These are phyloP conservation scores for Gaertneriomyces semiglobifer DNA, from an alignment of 192 early-diverging fungal species.

Conservation along the genomic window DNA sequence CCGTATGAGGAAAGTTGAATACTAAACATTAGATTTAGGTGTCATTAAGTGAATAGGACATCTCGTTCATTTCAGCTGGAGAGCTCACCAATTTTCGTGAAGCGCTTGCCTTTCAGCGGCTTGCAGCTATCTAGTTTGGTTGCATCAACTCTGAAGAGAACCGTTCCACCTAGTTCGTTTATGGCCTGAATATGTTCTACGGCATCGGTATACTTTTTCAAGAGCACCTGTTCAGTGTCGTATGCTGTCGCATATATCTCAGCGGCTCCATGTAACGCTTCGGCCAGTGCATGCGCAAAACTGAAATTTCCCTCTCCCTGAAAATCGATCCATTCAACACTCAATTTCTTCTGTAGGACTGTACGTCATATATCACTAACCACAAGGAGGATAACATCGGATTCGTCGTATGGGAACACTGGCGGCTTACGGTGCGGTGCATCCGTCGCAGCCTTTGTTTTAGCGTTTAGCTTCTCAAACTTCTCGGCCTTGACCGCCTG, in stretches of 20 bases:
- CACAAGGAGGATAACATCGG: too few relatives aligned
- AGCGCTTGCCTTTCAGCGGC: conserved; percentile 50
- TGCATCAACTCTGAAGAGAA: conserved; percentile 76
- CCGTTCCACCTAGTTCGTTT: conserved; percentile 57
- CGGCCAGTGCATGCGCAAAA: conserved; percentile 72
- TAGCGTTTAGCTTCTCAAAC: too few relatives aligned
- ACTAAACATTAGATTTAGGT: conserved; percentile 29
- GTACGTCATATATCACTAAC: too few relatives aligned
- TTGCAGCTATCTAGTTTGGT: conserved; percentile 61
- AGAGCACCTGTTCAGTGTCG: conserved; percentile 64
- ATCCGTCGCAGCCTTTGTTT: too few relatives aligned
- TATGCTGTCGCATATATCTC: conserved; percentile 73
- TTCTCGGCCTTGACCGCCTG: too few relatives aligned
- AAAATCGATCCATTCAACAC: too few relatives aligned
- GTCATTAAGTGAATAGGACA: too few relatives aligned
- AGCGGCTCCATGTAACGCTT: conserved; percentile 51
- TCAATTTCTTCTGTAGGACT: too few relatives aligned
- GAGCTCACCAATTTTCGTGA: conserved; percentile 62
- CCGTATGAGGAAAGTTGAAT: conserved; percentile 95
- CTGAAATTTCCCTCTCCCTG: conserved; percentile 74
- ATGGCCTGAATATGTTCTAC: conserved; percentile 64
- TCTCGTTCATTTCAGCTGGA: background rate
- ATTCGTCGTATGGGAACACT: too few relatives aligned
- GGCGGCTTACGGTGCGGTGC: too few relatives aligned
- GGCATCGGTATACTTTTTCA: conserved; percentile 75